A percentile compares a stretch with the other conserved stretches of the same genome.
Evolutionary conservation across 495 filamentous ascomycete species (phyloP).

Genomic region (Tuber brumale): DNA sequence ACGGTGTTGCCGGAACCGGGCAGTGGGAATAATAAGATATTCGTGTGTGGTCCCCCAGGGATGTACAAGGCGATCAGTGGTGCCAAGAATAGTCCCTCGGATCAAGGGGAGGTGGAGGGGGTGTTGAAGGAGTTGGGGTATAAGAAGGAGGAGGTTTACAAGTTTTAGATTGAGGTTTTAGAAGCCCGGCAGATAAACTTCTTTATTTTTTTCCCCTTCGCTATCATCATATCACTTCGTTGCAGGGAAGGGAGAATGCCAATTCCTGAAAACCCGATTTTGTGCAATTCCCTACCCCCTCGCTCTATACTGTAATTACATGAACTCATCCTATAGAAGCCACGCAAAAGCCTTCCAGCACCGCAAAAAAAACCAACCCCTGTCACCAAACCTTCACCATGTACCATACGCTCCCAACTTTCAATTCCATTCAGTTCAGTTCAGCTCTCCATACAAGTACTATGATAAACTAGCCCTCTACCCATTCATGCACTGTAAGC

Average conservation of each 20-base stretch:
- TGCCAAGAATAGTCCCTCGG: conserved; percentile 72
- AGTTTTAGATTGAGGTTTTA: conserved; percentile 60
- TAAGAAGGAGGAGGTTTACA: conserved; percentile 88
- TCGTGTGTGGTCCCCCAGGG: conserved; percentile 82
- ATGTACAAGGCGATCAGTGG: conserved; percentile 92
- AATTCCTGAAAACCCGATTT: not conserved
- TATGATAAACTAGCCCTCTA: not conserved
- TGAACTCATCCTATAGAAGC: not conserved
- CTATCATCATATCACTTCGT: not conserved
- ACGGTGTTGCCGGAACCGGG: conserved; percentile 86
- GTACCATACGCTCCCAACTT: not conserved
- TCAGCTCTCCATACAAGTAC: not conserved
- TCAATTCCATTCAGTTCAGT: not conserved
- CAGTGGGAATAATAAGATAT: conserved; percentile 83
- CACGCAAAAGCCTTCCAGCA: not conserved
- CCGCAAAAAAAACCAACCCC: not conserved
- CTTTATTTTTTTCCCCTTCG: not conserved
- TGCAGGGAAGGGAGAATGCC: not conserved
- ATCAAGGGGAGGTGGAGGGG: conserved; percentile 86
- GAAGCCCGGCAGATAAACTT: not conserved
- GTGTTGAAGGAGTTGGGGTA: conserved; percentile 87
- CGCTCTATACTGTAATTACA: not conserved
- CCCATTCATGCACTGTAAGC: not conserved
- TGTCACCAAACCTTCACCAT: not conserved
- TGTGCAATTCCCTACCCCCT: not conserved